Percentiles rank a stretch among this genome's conserved stretches.
Conservation (phyloP, 169 alveolate genomes). For the Condylostoma magnum region DNA sequence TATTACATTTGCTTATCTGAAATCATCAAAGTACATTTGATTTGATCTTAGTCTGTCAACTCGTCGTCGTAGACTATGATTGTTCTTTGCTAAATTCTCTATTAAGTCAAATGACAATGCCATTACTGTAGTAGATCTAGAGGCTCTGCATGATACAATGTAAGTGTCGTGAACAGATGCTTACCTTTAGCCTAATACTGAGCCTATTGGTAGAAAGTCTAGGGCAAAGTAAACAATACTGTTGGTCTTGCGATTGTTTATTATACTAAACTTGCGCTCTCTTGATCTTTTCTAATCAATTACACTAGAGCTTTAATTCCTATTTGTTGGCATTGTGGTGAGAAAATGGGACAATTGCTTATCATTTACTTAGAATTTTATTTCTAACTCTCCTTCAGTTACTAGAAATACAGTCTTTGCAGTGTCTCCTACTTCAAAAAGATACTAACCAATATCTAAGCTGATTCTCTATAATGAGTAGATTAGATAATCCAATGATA, state of each 20-base stretch:
- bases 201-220: constrained; percentile 2
- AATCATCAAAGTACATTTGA: not conserved
- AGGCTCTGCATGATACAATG: not conserved
- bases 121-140: not conserved
- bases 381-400: constrained; percentile 2
- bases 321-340: too few species aligned
- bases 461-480: not conserved
- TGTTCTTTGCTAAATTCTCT: not conserved
- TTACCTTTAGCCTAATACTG: not conserved
- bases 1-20: not conserved
- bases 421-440: constrained; percentile 18
- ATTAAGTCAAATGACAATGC: not conserved
- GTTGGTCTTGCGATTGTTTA: too few species aligned
- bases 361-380: constrained; percentile 5
- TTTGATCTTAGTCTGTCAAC: not conserved
- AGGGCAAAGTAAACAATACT: not conserved
- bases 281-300: too few species aligned
- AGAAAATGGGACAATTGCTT: too few species aligned
- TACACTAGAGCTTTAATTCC: too few species aligned
- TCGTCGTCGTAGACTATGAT: not conserved
- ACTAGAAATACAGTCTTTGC: not conserved
- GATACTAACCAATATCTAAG: constrained; percentile 20
- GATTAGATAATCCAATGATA: not conserved
- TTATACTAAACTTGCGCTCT: too few species aligned
- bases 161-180: not conserved